These are phyloP conservation scores for Saraca asoca DNA, from an alignment of 331 rosid genomes.

Conservation along the genomic window DNA sequence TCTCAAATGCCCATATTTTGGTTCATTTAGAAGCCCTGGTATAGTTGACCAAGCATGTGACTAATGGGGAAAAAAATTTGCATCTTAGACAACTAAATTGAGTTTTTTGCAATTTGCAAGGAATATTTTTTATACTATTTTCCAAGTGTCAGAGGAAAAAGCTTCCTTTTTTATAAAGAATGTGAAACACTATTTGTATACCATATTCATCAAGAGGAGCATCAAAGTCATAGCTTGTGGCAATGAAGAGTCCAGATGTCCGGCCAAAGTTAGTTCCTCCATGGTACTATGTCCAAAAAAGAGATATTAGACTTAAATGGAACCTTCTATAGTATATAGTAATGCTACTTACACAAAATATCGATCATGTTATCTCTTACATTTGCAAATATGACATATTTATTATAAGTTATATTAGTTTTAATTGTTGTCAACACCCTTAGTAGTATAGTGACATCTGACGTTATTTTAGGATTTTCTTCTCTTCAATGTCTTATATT, in stretches of 20 bases:
- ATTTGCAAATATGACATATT: no score
- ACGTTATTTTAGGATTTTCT: no score
- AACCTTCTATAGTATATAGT: not conserved
- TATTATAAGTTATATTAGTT: no score
- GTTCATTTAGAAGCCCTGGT: constrained; percentile 73
- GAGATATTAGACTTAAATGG: constrained; percentile 23
- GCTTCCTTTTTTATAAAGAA: constrained; percentile 5
- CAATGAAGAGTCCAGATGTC: constrained; percentile 79
- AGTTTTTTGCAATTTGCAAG: constrained; percentile 8
- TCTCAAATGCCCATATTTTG: constrained; percentile 89
- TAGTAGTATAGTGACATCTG: no score
- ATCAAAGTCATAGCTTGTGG: constrained; percentile 98
- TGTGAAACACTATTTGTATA: constrained; percentile 42
- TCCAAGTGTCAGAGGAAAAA: constrained; percentile 6
- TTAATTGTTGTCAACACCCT: no score
- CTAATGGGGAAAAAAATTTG: constrained; percentile 10
- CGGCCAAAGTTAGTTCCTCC: constrained; percentile 99
- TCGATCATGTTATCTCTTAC: no score
- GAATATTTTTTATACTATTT: not conserved
- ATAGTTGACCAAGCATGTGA: constrained; percentile 34
- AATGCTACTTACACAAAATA: no score
- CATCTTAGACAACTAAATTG: constrained; percentile 10
- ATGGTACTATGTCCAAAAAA: constrained; percentile 58
- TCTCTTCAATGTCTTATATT: no score
- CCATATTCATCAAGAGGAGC: constrained; percentile 96